Evolutionary conservation across 805 yeast species (phyloP).

Genomic region (Candida suzukii): DNA sequence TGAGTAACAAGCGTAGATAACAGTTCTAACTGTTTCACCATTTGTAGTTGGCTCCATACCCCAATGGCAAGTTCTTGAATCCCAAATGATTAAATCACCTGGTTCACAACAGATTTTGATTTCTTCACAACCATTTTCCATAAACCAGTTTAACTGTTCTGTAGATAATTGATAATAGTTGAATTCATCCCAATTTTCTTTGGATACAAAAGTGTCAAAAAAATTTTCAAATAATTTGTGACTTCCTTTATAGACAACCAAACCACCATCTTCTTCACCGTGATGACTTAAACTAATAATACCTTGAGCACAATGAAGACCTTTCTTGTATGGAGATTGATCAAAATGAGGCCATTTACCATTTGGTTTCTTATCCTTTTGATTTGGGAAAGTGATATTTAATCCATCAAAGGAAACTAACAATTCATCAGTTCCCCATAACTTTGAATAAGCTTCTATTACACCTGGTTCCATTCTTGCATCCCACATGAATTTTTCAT

Average conservation of each 20-base stretch:
- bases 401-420: constrained; percentile 27
- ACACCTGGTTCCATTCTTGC: constrained; percentile 23
- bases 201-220: constrained; percentile 16
- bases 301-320: constrained; percentile 27
- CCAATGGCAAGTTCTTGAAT: constrained; percentile 26
- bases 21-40: constrained; percentile 20
- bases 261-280: constrained; percentile 24
- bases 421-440: constrained; percentile 27
- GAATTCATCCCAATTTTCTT: constrained; percentile 13
- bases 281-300: constrained; percentile 18
- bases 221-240: constrained; percentile 17
- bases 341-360: constrained; percentile 28
- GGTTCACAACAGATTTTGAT: constrained; percentile 23
- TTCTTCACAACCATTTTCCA: constrained; percentile 20
- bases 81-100: constrained; percentile 30
- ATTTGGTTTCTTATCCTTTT: constrained; percentile 7
- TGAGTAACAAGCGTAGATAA: constrained; percentile 23
- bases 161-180: constrained; percentile 15
- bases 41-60: constrained; percentile 21
- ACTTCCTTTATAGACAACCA: constrained; percentile 22
- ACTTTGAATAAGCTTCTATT: constrained; percentile 17
- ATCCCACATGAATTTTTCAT: constrained; percentile 29
- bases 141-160: constrained; percentile 21
- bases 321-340: constrained; percentile 24
- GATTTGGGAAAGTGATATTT: constrained; percentile 23